Evolutionary conservation across 129 eudicot species (phyloP), one percentile per base, ranked within the genome.

Genomic region (Sambucus nigra): DNA sequence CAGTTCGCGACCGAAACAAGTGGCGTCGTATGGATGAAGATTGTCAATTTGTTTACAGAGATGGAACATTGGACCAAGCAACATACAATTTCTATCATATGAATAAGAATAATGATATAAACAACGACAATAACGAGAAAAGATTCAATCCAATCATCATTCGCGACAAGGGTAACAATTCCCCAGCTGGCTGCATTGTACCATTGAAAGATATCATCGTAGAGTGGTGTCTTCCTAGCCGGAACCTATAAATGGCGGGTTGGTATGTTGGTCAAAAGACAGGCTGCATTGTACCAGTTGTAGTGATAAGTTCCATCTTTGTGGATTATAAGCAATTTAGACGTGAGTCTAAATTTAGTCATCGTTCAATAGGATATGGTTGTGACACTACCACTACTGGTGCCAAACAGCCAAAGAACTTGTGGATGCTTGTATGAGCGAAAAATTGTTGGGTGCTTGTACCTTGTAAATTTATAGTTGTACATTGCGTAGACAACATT

Each of bases 1-100:
- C 28, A 48, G 53, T 33, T n/a, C 55, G 60, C 28, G 84, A 78
- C 49, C 45, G 53, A 25, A 27, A 18, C 46, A 54, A 17, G 22
- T 65, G 59, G 40, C 28, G 48, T 1, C 42, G 49, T 16, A 55
- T 65, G 63, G 63, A 54, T 25, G 54, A 31, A 0, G 56, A 65
- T 1, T 1, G 0, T 16, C 5, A 32, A 13, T 65, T 42, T 46
- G 63, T 65, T 0, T 65, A 65, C 41, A 31, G 57, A 55, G 63
- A 55, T 13, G 63, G 57, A 32, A 27, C 63, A 46, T 14, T 44
- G 29, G 70, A 65, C 6, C 54, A 42, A 20, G 28, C 63, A 13
- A 12, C 33, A 17, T 28, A 53, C 46, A 29, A 31, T 1, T n/a
- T 17, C 22, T 60, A 47, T 47, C 12, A 47, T 12, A 42, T 35